A percentile compares a stretch with the other conserved stretches of the same genome.
Evolutionary conservation across 2,329 filamentous ascomycete species (phyloP).

Genomic region (Monosporascus ibericus): DNA sequence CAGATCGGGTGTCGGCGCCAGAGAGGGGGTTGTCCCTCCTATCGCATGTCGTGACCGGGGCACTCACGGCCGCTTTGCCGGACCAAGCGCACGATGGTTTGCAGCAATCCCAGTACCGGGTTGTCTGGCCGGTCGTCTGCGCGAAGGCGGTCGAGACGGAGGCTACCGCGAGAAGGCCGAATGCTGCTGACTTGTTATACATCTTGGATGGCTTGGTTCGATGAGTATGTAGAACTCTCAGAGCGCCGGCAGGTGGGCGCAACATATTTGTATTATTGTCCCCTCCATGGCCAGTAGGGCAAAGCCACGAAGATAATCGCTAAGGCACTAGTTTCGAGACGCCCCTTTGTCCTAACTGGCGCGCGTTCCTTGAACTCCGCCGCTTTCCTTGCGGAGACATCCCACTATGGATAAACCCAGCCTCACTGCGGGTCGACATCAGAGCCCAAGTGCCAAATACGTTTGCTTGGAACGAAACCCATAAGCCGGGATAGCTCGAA

Average conservation of each 20-base stretch:
- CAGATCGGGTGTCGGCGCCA: constrained; percentile 33
- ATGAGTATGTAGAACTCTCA: not conserved
- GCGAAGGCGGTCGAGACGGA: constrained; percentile 2
- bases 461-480: not conserved
- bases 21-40: constrained; percentile 37
- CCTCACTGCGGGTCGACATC: not conserved
- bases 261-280: not conserved
- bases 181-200: constrained; percentile 2
- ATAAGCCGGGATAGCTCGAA: not conserved
- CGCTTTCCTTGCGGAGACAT: not conserved
- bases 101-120: constrained; percentile 46
- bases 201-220: constrained; percentile 1
- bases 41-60: constrained; percentile 39
- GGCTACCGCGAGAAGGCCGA: constrained; percentile 10
- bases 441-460: not conserved
- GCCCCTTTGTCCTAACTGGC: not conserved
- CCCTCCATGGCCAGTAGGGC: not conserved
- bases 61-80: constrained; percentile 36
- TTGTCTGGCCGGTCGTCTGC: constrained; percentile 20
- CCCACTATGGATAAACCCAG: not conserved
- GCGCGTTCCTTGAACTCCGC: not conserved
- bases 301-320: not conserved
- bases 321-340: not conserved
- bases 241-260: not conserved
- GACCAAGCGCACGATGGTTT: constrained; percentile 50